Evolutionary conservation across 345 rosid species (phyloP).

Genomic region (Lenwebbia sp.): DNA sequence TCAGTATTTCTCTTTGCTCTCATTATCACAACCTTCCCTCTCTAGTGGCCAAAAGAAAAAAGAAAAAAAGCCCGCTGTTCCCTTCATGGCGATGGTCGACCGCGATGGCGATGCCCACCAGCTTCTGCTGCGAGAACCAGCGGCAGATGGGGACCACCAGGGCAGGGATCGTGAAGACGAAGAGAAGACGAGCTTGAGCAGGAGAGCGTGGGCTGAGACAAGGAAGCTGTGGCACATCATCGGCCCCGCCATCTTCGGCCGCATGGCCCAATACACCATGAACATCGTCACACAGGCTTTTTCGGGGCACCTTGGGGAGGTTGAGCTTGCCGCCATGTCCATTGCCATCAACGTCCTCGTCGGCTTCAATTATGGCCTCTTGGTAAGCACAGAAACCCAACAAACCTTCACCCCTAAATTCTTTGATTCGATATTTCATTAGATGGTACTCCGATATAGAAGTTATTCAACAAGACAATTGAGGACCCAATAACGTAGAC

Average conservation of each 20-base stretch:
- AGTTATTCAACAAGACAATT: not conserved
- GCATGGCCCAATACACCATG: conserved; percentile 28
- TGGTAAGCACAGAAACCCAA: conserved; percentile 5
- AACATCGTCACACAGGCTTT: conserved; percentile 28
- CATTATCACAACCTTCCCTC: not conserved
- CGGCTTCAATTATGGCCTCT: conserved; percentile 36
- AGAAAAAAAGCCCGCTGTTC: not conserved
- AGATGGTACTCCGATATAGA: not conserved
- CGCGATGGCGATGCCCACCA: not conserved
- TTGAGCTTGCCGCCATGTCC: conserved; percentile 34
- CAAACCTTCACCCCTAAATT: not conserved
- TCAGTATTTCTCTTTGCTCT: not conserved
- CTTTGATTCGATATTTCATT: not conserved
- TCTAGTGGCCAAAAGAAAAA: not conserved
- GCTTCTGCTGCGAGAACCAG: not conserved
- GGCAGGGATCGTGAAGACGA: not conserved
- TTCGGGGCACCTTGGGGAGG: conserved; percentile 36
- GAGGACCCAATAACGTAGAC: not conserved
- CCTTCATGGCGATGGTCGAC: not conserved
- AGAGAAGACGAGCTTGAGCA: not conserved
- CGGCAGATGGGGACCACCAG: not conserved
- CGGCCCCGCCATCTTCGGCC: conserved; percentile 31
- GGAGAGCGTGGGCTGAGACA: conserved; percentile 36
- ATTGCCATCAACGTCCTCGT: conserved; percentile 24
- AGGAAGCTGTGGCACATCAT: conserved; percentile 34